Evolutionary conservation across 2,329 filamentous ascomycete genomes (phyloP).

Genomic region (Stemphylium beticola): DNA sequence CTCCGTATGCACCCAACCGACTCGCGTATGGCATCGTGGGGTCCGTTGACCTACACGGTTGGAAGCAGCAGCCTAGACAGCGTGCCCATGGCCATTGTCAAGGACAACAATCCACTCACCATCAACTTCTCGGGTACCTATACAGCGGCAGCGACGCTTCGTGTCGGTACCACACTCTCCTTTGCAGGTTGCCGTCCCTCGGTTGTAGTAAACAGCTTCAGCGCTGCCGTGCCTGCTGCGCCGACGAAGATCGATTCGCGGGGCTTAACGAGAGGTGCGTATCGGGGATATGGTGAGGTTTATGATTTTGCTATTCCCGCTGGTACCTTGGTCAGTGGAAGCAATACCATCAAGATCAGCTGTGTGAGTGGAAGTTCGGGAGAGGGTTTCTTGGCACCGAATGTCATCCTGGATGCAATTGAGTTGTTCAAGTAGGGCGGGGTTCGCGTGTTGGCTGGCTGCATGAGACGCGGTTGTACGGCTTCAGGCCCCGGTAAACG

Average conservation of each 20-base stretch:
- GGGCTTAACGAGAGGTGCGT: conserved; percentile 70
- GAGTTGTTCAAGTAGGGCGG: conserved; percentile 36
- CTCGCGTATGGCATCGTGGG: conserved; percentile 67
- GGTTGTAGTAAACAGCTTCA: conserved; percentile 63
- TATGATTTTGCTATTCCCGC: conserved; percentile 67
- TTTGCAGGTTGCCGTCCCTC: conserved; percentile 66
- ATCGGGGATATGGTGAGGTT: conserved; percentile 68
- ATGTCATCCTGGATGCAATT: conserved; percentile 51
- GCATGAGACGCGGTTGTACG: no score
- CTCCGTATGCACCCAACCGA: conserved; percentile 73
- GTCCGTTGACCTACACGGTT: conserved; percentile 65
- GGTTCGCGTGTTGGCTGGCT: background rate
- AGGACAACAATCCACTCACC: conserved; percentile 65
- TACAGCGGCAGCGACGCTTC: conserved; percentile 62
- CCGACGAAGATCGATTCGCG: conserved; percentile 69
- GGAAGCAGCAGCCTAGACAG: conserved; percentile 59
- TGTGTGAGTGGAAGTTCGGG: conserved; percentile 66
- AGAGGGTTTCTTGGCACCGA: conserved; percentile 63
- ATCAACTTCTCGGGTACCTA: conserved; percentile 65
- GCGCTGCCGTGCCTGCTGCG: conserved; percentile 56
- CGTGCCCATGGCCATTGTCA: conserved; percentile 72
- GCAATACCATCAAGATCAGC: conserved; percentile 67
- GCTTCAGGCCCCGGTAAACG: no score
- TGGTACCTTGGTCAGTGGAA: conserved; percentile 64
- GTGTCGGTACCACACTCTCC: conserved; percentile 69